Conservation (phyloP, 208 protist species). For the Novymonas esmeraldas region DNA sequence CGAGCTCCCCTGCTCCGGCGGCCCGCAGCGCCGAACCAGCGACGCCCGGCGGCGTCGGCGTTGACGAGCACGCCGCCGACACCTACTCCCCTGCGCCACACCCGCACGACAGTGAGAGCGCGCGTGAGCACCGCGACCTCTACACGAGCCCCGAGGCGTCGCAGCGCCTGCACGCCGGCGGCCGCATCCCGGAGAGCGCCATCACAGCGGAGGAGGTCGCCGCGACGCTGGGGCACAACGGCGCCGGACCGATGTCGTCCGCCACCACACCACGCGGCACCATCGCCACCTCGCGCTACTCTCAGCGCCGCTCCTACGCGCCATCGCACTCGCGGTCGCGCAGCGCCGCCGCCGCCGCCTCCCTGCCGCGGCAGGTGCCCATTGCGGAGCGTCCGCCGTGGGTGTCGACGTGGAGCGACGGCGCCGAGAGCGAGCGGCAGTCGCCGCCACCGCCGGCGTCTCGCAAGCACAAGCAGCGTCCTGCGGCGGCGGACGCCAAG, state of each 20-base stretch:
- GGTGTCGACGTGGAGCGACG: conserved; percentile 11
- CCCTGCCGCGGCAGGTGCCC: neutral
- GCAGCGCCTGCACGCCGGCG: conserved; percentile 1
- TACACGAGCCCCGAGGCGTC: conserved; percentile 15
- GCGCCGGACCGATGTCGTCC: neutral
- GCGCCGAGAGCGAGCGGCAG: neutral
- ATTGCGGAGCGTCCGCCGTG: conserved; percentile 22
- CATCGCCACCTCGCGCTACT: conserved; percentile 4
- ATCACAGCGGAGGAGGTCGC: conserved; percentile 1
- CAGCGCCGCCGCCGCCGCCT: too few relatives aligned
- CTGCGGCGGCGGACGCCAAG: neutral
- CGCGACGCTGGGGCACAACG: neutral
- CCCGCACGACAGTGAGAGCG: neutral
- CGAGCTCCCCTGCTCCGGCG: neutral
- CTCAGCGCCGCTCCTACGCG: conserved; percentile 14
- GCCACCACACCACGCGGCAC: neutral
- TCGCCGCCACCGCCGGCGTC: neutral
- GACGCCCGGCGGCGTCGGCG: neutral
- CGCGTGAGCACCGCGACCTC: conserved; percentile 14
- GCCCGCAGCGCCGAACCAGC: neutral
- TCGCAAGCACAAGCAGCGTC: neutral
- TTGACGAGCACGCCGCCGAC: neutral
- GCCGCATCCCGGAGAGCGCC: conserved; percentile 7
- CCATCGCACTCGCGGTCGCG: neutral
- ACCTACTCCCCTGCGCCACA: neutral